Percentiles rank a stretch among this genome's conserved stretches.
Conservation (phyloP, 139 green algal genomes). For the Pleodorina starrii region DNA sequence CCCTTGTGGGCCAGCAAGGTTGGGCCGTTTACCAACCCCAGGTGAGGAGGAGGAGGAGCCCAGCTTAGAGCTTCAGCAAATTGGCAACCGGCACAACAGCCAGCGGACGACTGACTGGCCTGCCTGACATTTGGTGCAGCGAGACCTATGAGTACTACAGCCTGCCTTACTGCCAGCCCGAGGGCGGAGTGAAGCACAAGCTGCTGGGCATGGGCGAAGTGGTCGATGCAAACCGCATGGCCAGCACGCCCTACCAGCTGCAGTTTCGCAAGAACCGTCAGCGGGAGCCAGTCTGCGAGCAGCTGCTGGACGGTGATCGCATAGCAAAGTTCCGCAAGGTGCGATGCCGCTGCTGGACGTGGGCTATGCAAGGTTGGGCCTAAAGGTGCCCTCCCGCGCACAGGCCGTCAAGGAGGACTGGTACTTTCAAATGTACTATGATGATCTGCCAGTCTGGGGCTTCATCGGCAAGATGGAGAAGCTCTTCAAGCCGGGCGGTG, state of each 20-base stretch:
- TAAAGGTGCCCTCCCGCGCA: too few relatives aligned
- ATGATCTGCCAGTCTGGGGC: slow-evolving; percentile 97
- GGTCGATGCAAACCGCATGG: slow-evolving; percentile 83
- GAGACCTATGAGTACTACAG: slow-evolving; percentile 96
- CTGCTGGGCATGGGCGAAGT: slow-evolving; percentile 89
- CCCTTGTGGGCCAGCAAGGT: slow-evolving; percentile 87
- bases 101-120: background rate
- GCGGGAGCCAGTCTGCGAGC: slow-evolving; percentile 83
- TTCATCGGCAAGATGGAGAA: slow-evolving; percentile 88
- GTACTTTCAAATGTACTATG: slow-evolving; percentile 92
- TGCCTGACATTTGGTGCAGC: slow-evolving; percentile 53
- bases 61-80: background rate
- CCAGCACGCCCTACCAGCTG: slow-evolving; percentile 88
- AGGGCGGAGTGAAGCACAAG: slow-evolving; percentile 88
- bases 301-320: slow-evolving; percentile 80
- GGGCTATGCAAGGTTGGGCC: too few relatives aligned
- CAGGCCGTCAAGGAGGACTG: slow-evolving; percentile 78
- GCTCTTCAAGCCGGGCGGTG: slow-evolving; percentile 58
- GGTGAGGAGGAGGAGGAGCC: slow-evolving; percentile 56
- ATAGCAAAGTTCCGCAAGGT: slow-evolving; percentile 86
- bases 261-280: slow-evolving; percentile 87
- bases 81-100: slow-evolving; percentile 25
- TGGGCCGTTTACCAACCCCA: slow-evolving; percentile 85
- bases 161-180: slow-evolving; percentile 88
- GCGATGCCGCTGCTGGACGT: background rate